phyloP scores from a whole-genome alignment of 768 basidiomycete species.

The Boletus sensibilis region DNA sequence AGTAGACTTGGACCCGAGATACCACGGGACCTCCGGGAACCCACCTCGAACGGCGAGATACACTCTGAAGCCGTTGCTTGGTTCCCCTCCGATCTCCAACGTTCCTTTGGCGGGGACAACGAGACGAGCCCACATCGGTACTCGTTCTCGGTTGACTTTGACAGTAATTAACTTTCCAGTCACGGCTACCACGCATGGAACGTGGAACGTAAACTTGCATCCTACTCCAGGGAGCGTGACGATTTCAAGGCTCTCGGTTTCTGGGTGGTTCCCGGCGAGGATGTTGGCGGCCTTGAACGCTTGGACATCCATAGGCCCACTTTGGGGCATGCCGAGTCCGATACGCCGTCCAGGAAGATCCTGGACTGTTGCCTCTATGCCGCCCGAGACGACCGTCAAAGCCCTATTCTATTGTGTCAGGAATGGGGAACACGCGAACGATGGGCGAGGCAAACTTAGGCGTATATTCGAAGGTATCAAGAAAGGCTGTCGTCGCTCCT shows the following conservation, averaged over 20 bases:
- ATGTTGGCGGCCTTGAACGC: slow-evolving; percentile 58
- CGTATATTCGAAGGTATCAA: slow-evolving; percentile 42
- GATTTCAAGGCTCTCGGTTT: slow-evolving; percentile 57
- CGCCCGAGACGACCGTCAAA: slow-evolving; percentile 52
- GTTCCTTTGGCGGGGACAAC: slow-evolving; percentile 44
- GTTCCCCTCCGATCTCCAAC: slow-evolving; percentile 38
- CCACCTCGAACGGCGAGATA: slow-evolving; percentile 62
- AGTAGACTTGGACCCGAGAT: slow-evolving; percentile 65
- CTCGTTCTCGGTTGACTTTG: slow-evolving; percentile 39
- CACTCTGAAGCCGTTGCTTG: slow-evolving; percentile 44
- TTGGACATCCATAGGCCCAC: slow-evolving; percentile 63
- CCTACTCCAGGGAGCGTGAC: slow-evolving; percentile 43
- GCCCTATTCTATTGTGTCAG: slow-evolving; percentile 32
- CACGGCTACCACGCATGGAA: slow-evolving; percentile 48
- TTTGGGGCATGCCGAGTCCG: slow-evolving; percentile 58
- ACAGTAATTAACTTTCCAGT: slow-evolving; percentile 50
- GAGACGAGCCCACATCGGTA: slow-evolving; percentile 49
- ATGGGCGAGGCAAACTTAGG: slow-evolving; percentile 35
- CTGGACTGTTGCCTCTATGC: slow-evolving; percentile 58
- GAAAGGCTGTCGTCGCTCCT: slow-evolving; percentile 46
- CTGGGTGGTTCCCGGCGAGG: slow-evolving; percentile 51
- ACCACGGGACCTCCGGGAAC: slow-evolving; percentile 53
- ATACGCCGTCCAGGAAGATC: slow-evolving; percentile 54
- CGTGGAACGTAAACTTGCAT: slow-evolving; percentile 51
- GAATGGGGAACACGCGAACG: not conserved